Evolutionary conservation across 2,329 filamentous ascomycete genomes (phyloP).

Genomic region (Ascochyta viciae-villosae): DNA sequence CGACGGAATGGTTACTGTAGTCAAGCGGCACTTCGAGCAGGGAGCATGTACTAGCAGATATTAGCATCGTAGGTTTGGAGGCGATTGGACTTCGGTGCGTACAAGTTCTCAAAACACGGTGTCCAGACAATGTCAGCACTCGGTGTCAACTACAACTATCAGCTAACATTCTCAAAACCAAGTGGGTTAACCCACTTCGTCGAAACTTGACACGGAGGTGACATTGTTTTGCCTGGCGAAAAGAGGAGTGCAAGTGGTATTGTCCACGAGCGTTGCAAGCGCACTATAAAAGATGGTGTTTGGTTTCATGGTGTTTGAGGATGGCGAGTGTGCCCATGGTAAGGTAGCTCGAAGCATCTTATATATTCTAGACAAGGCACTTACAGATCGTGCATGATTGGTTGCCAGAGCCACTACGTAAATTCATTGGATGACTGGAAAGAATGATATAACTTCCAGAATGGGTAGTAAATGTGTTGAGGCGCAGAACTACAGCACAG

Average conservation of each 20-base stretch:
- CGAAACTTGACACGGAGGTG: neutral
- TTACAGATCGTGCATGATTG: neutral
- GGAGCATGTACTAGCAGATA: conserved; percentile 18
- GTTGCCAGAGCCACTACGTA: neutral
- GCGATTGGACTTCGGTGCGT: neutral
- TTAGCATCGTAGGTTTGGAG: neutral
- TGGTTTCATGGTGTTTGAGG: neutral
- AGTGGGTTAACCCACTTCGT: neutral
- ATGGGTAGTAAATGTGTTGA: neutral
- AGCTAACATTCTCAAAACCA: neutral
- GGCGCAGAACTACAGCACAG: neutral
- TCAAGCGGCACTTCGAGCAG: conserved; percentile 27
- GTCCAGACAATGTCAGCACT: conserved; percentile 10
- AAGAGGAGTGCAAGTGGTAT: neutral
- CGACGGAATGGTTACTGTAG: conserved; percentile 20
- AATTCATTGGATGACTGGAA: neutral
- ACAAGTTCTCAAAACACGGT: conserved; percentile 15
- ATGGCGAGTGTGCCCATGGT: neutral
- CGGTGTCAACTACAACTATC: neutral
- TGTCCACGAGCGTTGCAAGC: neutral
- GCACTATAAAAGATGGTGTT: neutral
- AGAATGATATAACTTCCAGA: neutral
- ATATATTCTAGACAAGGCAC: neutral
- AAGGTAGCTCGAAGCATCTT: neutral
- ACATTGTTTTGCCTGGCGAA: neutral